These are phyloP conservation scores for Penicillium sp. DNA, from an alignment of 2,329 filamentous ascomycete genomes.

Conservation along the genomic window DNA sequence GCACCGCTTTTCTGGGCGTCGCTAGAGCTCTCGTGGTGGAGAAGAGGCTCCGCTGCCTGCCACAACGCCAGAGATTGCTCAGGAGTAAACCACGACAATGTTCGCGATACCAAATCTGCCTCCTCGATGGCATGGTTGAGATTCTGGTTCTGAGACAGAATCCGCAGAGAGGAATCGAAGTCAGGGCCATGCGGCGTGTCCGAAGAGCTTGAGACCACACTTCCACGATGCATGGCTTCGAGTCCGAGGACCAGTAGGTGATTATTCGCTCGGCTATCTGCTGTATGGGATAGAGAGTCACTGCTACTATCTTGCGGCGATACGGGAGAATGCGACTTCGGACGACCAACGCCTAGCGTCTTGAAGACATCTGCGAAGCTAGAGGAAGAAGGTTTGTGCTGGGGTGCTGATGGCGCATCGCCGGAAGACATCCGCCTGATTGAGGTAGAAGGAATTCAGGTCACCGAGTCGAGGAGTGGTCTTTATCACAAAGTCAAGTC, in stretches of 20 bases:
- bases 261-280: slow-evolving; percentile 35
- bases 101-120: slow-evolving; percentile 37
- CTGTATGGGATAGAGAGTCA: slow-evolving; percentile 32
- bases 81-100: slow-evolving; percentile 38
- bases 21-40: slow-evolving; percentile 36
- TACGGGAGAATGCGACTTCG: slow-evolving; percentile 42
- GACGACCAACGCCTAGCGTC: slow-evolving; percentile 41
- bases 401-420: slow-evolving; percentile 40
- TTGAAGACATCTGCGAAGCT: slow-evolving; percentile 48
- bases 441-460: slow-evolving; percentile 13
- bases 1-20: slow-evolving; percentile 41
- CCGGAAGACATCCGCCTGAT: slow-evolving; percentile 45
- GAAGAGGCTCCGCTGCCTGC: slow-evolving; percentile 42
- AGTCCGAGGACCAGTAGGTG: slow-evolving; percentile 37
- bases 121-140: slow-evolving; percentile 41
- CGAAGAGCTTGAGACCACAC: slow-evolving; percentile 41
- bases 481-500: slow-evolving; percentile 8
- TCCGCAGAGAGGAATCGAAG: slow-evolving; percentile 40
- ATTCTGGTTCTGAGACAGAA: slow-evolving; percentile 37
- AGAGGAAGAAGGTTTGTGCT: slow-evolving; percentile 39
- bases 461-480: background rate
- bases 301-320: slow-evolving; percentile 33
- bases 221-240: slow-evolving; percentile 46
- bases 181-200: slow-evolving; percentile 40
- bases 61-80: slow-evolving; percentile 44